These are phyloP conservation scores for Mentha longifolia DNA, from an alignment of 257 asterid genomes.

Conservation along the genomic window DNA sequence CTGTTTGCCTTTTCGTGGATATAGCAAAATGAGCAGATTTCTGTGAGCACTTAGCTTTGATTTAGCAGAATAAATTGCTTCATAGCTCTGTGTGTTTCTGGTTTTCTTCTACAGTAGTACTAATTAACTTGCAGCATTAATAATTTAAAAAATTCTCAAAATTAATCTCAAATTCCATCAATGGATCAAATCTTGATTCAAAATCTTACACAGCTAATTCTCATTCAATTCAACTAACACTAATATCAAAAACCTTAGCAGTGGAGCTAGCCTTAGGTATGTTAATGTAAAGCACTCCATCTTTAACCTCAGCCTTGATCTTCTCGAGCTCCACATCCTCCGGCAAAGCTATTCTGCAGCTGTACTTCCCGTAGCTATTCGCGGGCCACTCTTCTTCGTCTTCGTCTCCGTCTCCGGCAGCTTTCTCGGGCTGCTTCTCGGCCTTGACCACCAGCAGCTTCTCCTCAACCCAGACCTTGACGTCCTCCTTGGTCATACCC, in stretches of 20 bases:
- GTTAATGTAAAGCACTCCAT: conserved; percentile 70
- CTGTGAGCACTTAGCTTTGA: conserved; percentile 13
- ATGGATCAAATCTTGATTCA: not conserved
- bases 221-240: conserved; percentile 31
- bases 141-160: no score
- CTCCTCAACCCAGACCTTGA: conserved; percentile 73
- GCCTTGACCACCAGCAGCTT: conserved; percentile 69
- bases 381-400: conserved; percentile 60
- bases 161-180: not conserved
- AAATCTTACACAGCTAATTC: no score
- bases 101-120: not conserved
- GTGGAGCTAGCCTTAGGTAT: conserved; percentile 51
- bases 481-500: conserved; percentile 74
- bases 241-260: conserved; percentile 60
- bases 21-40: conserved; percentile 32
- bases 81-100: not conserved
- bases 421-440: conserved; percentile 43
- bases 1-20: conserved; percentile 28
- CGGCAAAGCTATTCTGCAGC: conserved; percentile 68
- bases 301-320: conserved; percentile 81
- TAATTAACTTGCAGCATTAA: not conserved
- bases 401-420: conserved; percentile 15
- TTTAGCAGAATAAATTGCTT: not conserved
- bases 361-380: conserved; percentile 67
- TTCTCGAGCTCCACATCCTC: conserved; percentile 71